Base-by-base conservation (phyloP, 257 asterid species). In the Thymus quinquecostatus region DNA sequence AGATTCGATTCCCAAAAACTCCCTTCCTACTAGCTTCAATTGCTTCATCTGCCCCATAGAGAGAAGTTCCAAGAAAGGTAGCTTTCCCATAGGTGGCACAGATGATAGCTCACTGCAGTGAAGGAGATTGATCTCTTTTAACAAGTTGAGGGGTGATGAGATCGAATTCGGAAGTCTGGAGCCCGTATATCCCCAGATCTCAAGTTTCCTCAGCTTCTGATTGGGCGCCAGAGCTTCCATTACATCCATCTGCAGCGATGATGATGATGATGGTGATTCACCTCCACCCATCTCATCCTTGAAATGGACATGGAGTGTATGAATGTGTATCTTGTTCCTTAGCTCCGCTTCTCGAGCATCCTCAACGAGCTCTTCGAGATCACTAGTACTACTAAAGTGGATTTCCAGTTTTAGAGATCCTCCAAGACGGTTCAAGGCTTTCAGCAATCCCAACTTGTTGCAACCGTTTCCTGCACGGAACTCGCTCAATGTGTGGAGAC, bases 221-320 rank as follows among this genome's bases (percentile, higher is more conserved):
- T 50, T 76, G 5, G 75, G 66, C 64, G 27, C 32, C 47, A 81
- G 67, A 66, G 76, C 80, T 38, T 70, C 74, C 5, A 75, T 1
- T 5, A 57, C 6, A 1, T 68, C 53, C 63, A 40, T 10, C 50
- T 28, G 9, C 64, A 27, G 1, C 1, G 3, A 1, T 1, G 21
- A 21, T 21, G 27, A 1, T 13, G 27, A 8, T 8, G 11, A 54
- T 49, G 55, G 3, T 5, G 14, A 34, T 3, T 34, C 38, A 2
- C 4, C 38, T 3, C 38, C 38, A 34, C 4, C 38, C 38, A 34
- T 34, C 38, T 34, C 38, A 34, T 53, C 53, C 0, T 2, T 0
- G 54, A 48, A 48, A 5, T 10, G 14, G 7, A 38, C 1, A 5
- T 10, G 0, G 13, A 54, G 60, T 53, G 29, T 1, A 1, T 14